Conservation (phyloP, 352 stramenopile genomes). For the Pythium brassicae region DNA sequence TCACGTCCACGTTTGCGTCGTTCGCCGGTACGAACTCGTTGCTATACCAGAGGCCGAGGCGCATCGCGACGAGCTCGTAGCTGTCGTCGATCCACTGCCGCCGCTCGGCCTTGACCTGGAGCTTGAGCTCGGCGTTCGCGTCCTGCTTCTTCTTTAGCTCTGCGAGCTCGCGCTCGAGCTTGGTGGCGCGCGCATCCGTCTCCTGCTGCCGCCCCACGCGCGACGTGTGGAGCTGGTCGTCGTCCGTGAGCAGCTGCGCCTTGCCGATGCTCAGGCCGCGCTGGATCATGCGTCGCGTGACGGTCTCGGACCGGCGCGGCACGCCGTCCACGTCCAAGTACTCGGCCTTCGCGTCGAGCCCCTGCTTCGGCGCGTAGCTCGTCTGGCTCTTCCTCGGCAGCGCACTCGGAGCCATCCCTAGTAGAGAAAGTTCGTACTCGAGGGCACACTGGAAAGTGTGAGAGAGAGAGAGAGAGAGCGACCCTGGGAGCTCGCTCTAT, state of each 20-base stretch:
- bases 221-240: constrained; percentile 28
- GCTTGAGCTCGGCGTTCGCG: constrained; percentile 32
- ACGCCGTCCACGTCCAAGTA: constrained; percentile 31
- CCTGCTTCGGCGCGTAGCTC: constrained; percentile 1
- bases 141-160: constrained; percentile 6
- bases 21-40: constrained; percentile 16
- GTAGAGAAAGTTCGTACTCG: neutral
- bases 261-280: constrained; percentile 32
- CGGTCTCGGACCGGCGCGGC: constrained; percentile 22
- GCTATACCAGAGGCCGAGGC: constrained; percentile 28
- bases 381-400: constrained; percentile 3
- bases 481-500: neutral
- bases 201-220: constrained; percentile 7
- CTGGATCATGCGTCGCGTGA: constrained; percentile 29
- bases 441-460: neutral
- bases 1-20: constrained; percentile 25
- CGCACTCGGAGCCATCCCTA: constrained; percentile 2
- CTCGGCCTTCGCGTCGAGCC: constrained; percentile 16
- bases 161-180: constrained; percentile 2
- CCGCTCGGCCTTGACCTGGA: constrained; percentile 23
- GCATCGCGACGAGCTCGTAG: constrained; percentile 25
- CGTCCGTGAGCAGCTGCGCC: constrained; percentile 12
- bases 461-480: neutral
- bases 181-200: constrained; percentile 1
- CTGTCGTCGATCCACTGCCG: constrained; percentile 26